Evolutionary conservation across 2,329 filamentous ascomycete genomes (phyloP).

Genomic region (Fragosphaeria purpurea): DNA sequence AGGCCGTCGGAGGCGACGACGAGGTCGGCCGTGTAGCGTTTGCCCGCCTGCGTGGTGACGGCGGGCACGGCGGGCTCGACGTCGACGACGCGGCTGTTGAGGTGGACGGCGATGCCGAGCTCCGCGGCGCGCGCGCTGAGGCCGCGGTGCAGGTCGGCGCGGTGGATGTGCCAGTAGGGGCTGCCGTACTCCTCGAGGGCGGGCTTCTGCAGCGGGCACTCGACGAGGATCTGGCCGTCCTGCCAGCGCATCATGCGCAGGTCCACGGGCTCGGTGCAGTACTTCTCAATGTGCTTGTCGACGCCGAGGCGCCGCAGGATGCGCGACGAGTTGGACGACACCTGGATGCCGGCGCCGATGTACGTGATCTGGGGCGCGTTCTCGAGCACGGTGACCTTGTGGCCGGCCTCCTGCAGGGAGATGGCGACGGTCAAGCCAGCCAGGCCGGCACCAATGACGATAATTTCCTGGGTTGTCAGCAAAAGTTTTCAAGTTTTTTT

Average conservation of each 20-base stretch:
- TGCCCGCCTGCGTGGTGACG: background rate
- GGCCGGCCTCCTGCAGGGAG: conserved; percentile 8
- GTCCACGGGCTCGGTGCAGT: conserved; percentile 31
- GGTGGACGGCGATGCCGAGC: conserved; percentile 2
- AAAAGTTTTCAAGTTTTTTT: background rate
- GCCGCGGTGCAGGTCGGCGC: conserved; percentile 10
- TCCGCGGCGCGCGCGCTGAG: conserved; percentile 5
- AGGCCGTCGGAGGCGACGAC: conserved; percentile 10
- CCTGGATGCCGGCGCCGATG: conserved; percentile 39
- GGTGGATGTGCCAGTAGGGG: conserved; percentile 23
- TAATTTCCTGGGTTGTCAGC: conserved; percentile 5
- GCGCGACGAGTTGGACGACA: conserved; percentile 39
- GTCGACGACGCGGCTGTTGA: conserved; percentile 6
- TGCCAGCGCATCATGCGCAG: conserved; percentile 42
- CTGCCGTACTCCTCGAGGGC: conserved; percentile 37
- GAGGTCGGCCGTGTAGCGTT: conserved; percentile 3
- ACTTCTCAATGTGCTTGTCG: conserved; percentile 29
- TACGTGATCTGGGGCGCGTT: conserved; percentile 23
- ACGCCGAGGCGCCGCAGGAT: conserved; percentile 42
- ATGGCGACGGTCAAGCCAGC: conserved; percentile 12
- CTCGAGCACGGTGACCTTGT: conserved; percentile 16
- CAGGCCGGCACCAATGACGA: conserved; percentile 16
- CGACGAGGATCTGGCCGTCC: conserved; percentile 36
- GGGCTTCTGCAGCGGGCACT: conserved; percentile 43
- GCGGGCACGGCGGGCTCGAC: conserved; percentile 5